phyloP scores from a whole-genome alignment of 768 basidiomycete genomes.

The Xanthoconium purpureum region DNA sequence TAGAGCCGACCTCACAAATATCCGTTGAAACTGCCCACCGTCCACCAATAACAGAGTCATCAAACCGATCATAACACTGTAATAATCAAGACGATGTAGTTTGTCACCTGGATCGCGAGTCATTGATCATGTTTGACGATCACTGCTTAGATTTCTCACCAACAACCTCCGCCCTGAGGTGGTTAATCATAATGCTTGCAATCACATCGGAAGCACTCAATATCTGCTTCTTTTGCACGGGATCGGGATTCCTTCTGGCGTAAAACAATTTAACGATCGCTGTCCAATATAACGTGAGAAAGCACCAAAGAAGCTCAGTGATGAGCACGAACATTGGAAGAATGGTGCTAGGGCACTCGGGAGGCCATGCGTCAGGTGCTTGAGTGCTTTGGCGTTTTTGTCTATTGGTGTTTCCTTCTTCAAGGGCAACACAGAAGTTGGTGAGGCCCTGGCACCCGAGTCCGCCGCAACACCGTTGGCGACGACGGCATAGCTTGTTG shows the following conservation, averaged over 20 bases:
- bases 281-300: conserved; percentile 30
- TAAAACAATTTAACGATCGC: conserved; percentile 88
- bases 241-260: conserved; percentile 72
- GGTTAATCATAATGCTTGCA: conserved; percentile 69
- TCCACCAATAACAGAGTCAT: conserved; percentile 54
- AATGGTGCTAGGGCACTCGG: conserved; percentile 76
- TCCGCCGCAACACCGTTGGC: conserved; percentile 31
- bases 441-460: conserved; percentile 18
- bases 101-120: conserved; percentile 34
- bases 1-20: background rate
- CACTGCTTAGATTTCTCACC: conserved; percentile 41
- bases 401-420: conserved; percentile 49
- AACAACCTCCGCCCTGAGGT: conserved; percentile 52
- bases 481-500: conserved; percentile 31
- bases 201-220: conserved; percentile 63
- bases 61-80: conserved; percentile 53
- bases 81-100: conserved; percentile 46
- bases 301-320: background rate
- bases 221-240: conserved; percentile 75
- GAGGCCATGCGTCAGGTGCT: conserved; percentile 75
- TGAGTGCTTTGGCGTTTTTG: conserved; percentile 71
- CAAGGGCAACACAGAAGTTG: conserved; percentile 26
- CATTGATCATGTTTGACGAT: conserved; percentile 12
- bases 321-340: conserved; percentile 66
- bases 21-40: conserved; percentile 35